Conservation (phyloP, 2,329 filamentous ascomycete species). For the Aspergillus pseudoglaucus region DNA sequence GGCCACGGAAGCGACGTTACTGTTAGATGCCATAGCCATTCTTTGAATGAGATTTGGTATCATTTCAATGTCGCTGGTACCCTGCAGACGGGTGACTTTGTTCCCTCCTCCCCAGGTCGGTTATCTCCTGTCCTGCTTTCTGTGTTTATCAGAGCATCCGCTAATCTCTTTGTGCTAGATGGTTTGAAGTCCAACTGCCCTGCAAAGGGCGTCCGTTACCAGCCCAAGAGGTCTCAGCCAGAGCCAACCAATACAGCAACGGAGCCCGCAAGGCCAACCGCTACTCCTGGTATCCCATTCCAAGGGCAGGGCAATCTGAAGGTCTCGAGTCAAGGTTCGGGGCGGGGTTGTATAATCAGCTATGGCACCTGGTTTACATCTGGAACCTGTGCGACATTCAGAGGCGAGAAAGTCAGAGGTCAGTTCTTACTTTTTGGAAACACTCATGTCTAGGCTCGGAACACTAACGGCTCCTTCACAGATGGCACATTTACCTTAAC, state of each 20-base stretch:
- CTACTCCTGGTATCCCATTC: conserved; percentile 37
- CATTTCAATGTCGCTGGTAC: conserved; percentile 56
- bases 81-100: conserved; percentile 30
- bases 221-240: conserved; percentile 48
- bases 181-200: conserved; percentile 60
- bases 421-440: conserved; percentile 5
- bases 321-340: conserved; percentile 36
- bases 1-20: conserved; percentile 52
- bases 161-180: conserved; percentile 26
- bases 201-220: conserved; percentile 55
- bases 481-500: conserved; percentile 46
- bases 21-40: conserved; percentile 48
- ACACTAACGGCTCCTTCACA: conserved; percentile 5
- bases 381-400: conserved; percentile 60
- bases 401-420: conserved; percentile 23
- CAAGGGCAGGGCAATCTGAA: conserved; percentile 56
- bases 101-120: conserved; percentile 30
- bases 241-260: conserved; percentile 33
- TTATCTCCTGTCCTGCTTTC: neutral
- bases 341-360: conserved; percentile 59
- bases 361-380: conserved; percentile 61
- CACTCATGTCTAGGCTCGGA: neutral
- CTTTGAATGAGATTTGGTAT: conserved; percentile 54
- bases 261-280: conserved; percentile 22
- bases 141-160: neutral